A percentile compares a stretch with the other conserved stretches of the same genome.
Evolutionary conservation across 495 filamentous ascomycete species (phyloP).

Genomic region (Penicillium odoratum): DNA sequence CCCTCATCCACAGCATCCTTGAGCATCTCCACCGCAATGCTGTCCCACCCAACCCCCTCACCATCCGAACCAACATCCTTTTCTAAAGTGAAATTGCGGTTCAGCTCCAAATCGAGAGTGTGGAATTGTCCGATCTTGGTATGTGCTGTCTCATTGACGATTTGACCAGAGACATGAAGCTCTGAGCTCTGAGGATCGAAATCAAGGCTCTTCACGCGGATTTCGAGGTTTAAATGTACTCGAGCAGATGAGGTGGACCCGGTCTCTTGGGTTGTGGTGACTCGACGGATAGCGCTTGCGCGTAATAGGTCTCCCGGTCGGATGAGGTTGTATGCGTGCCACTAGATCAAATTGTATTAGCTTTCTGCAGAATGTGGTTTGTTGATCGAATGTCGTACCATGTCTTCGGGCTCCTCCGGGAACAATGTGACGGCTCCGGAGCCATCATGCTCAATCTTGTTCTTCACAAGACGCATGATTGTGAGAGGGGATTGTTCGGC

Average conservation of each 20-base stretch:
- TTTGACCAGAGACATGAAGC: constrained; percentile 81
- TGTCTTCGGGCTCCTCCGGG: constrained; percentile 93
- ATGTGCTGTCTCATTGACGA: constrained; percentile 78
- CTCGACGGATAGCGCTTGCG: constrained; percentile 79
- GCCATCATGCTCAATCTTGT: constrained; percentile 72
- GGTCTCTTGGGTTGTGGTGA: constrained; percentile 65
- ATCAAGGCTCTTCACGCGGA: constrained; percentile 79
- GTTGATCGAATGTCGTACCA: constrained; percentile 55
- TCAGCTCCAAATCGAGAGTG: constrained; percentile 86
- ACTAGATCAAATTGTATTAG: constrained; percentile 50
- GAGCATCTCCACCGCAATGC: constrained; percentile 75
- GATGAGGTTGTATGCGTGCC: constrained; percentile 97
- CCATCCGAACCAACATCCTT: constrained; percentile 52
- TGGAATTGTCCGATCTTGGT: constrained; percentile 85
- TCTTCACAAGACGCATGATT: constrained; percentile 68
- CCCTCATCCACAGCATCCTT: constrained; percentile 75
- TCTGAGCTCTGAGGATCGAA: constrained; percentile 84
- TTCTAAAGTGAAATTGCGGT: constrained; percentile 82
- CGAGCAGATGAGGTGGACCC: constrained; percentile 74
- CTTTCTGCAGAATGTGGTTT: constrained; percentile 7
- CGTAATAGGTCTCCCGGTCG: constrained; percentile 73
- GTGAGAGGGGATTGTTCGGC: neutral
- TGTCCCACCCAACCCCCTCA: constrained; percentile 79
- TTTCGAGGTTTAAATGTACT: constrained; percentile 74
- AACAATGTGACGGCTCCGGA: constrained; percentile 77